A percentile compares a stretch with the other conserved stretches of the same genome.
Conservation (phyloP, 257 asterid species). For the Vinca minor region DNA sequence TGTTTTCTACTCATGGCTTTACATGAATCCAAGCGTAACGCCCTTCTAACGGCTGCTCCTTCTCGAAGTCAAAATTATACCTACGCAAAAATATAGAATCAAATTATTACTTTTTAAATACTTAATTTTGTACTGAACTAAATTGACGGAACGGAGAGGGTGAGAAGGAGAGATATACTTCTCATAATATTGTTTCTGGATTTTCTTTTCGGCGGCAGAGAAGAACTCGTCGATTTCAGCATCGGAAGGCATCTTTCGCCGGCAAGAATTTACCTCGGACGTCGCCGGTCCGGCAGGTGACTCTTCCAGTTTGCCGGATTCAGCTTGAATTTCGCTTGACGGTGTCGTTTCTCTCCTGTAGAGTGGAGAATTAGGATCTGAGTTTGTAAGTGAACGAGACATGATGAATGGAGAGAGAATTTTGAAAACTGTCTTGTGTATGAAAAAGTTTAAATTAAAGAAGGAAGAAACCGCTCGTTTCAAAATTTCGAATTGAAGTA, state of each 20-base stretch:
- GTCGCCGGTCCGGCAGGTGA: conserved; percentile 22
- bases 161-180: conserved; percentile 26
- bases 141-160: conserved; percentile 21
- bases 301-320: conserved; percentile 35
- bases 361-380: conserved; percentile 1
- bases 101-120: too few species aligned
- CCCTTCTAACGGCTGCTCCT: conserved; percentile 30
- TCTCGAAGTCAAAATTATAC: conserved; percentile 28
- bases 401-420: conserved; percentile 6
- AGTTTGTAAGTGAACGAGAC: neutral
- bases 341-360: conserved; percentile 38
- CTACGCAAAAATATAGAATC: conserved; percentile 9
- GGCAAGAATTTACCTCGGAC: conserved; percentile 19
- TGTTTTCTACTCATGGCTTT: conserved; percentile 24
- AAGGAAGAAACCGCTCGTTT: conserved; percentile 8
- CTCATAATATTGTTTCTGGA: conserved; percentile 34
- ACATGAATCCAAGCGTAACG: conserved; percentile 24
- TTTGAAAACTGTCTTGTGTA: neutral
- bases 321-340: conserved; percentile 27
- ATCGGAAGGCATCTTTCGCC: conserved; percentile 34
- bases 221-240: conserved; percentile 56
- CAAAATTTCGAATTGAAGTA: conserved; percentile 40
- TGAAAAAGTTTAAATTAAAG: neutral
- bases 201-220: conserved; percentile 40
- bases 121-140: too few species aligned